These are phyloP conservation scores for Gossypium armourianum DNA, from an alignment of 441 rosid genomes.

Conservation along the genomic window DNA sequence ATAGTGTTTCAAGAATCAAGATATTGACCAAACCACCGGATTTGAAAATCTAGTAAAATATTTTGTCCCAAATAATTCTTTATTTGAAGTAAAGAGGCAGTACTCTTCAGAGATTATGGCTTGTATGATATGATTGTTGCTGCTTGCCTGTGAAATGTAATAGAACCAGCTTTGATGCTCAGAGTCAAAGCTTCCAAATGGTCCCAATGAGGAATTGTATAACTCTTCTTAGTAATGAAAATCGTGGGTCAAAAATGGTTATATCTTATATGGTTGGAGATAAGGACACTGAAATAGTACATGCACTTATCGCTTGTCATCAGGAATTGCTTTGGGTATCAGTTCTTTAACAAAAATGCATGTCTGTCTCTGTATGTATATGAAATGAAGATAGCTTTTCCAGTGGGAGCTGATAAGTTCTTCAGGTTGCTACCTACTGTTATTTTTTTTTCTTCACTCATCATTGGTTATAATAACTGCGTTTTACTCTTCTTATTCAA, in stretches of 20 bases:
- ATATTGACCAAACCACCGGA: not conserved
- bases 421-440: not conserved
- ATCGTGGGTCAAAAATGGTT: not conserved
- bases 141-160: slow-evolving; percentile 1
- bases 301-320: not conserved
- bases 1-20: slow-evolving; percentile 3
- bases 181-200: not conserved
- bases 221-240: not conserved
- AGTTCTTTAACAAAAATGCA: not conserved
- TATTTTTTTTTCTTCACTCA: not conserved
- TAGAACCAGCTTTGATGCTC: not conserved
- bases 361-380: not conserved
- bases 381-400: not conserved
- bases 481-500: not conserved
- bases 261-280: not conserved
- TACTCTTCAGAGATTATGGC: not conserved
- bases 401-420: not conserved
- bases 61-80: not conserved
- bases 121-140: not conserved
- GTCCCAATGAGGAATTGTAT: not conserved
- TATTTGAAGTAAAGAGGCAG: not conserved
- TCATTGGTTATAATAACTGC: not conserved
- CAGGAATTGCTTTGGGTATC: not conserved
- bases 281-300: not conserved
- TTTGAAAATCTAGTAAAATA: not conserved